Evolutionary conservation across 805 yeast species (phyloP).

Genomic region (Saccharomycopsis guyanensis): DNA sequence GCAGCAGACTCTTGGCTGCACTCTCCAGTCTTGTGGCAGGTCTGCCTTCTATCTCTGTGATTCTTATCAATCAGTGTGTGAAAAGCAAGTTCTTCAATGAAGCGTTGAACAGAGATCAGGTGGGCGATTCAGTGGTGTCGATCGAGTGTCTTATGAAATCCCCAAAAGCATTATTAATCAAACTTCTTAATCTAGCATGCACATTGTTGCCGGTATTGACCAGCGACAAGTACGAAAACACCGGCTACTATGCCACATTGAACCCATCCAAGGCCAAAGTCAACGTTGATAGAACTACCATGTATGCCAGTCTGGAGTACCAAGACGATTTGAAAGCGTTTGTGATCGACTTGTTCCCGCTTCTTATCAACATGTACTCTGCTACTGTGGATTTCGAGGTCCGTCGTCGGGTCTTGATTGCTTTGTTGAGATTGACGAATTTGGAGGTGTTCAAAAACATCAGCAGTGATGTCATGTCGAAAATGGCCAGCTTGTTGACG

Average conservation of each 20-base stretch:
- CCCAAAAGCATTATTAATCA: conserved; percentile 56
- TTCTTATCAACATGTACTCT: conserved; percentile 57
- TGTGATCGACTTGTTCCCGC: conserved; percentile 39
- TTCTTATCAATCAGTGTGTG: conserved; percentile 40
- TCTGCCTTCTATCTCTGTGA: conserved; percentile 36
- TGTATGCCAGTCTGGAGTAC: conserved; percentile 20
- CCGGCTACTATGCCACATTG: neutral
- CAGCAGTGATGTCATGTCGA: conserved; percentile 21
- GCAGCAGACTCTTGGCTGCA: conserved; percentile 26
- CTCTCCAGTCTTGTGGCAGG: conserved; percentile 36
- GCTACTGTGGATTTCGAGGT: conserved; percentile 64
- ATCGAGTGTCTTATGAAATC: conserved; percentile 68
- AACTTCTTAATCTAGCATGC: conserved; percentile 48
- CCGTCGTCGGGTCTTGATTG: conserved; percentile 48
- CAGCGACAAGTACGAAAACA: neutral
- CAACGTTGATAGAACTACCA: conserved; percentile 29
- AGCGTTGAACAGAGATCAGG: conserved; percentile 45
- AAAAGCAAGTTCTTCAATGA: conserved; percentile 40
- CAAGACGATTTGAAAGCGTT: conserved; percentile 29
- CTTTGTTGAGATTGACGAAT: conserved; percentile 27
- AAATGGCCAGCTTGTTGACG: conserved; percentile 44
- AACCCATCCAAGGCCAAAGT: conserved; percentile 10
- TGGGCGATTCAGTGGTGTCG: conserved; percentile 31
- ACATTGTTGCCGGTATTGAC: conserved; percentile 45
- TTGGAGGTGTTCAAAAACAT: neutral